Evolutionary conservation across 2,329 filamentous ascomycete species (phyloP).

Genomic region (Ceratocystis colombiana): DNA sequence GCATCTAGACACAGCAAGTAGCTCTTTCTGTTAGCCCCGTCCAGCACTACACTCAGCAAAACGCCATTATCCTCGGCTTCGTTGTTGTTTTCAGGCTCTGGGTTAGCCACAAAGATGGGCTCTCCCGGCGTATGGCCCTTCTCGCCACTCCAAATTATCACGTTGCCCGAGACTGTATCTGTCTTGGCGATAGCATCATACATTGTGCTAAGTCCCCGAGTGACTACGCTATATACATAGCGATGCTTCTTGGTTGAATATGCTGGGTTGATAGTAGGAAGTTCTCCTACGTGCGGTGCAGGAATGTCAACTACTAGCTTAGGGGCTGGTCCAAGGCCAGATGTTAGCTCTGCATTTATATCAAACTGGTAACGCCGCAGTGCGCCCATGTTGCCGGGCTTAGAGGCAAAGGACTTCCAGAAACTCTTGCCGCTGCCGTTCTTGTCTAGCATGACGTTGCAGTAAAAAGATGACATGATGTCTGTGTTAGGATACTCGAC

Average conservation of each 20-base stretch:
- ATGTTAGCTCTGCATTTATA: slow-evolving; percentile 29
- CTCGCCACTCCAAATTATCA: slow-evolving; percentile 47
- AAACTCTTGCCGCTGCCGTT: slow-evolving; percentile 39
- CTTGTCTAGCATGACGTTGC: slow-evolving; percentile 53
- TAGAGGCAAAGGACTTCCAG: slow-evolving; percentile 35
- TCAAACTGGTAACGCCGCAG: slow-evolving; percentile 40
- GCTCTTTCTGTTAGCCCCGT: slow-evolving; percentile 48
- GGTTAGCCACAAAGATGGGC: slow-evolving; percentile 51
- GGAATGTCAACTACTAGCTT: slow-evolving; percentile 39
- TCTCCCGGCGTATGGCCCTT: slow-evolving; percentile 57
- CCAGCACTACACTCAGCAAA: slow-evolving; percentile 52
- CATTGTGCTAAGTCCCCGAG: slow-evolving; percentile 49
- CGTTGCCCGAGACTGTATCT: slow-evolving; percentile 45
- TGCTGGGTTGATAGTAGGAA: slow-evolving; percentile 55
- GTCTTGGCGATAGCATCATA: slow-evolving; percentile 57
- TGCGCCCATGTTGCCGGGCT: slow-evolving; percentile 32
- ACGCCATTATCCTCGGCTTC: slow-evolving; percentile 54
- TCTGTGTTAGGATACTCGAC: slow-evolving; percentile 54
- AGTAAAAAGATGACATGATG: slow-evolving; percentile 57
- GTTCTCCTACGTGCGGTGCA: slow-evolving; percentile 48
- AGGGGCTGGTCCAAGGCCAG: slow-evolving; percentile 14
- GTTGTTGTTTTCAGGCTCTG: slow-evolving; percentile 44
- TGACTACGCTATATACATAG: slow-evolving; percentile 50
- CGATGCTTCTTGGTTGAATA: slow-evolving; percentile 45
- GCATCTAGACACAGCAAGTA: slow-evolving; percentile 59